These are phyloP conservation scores for Chernovozyma aurita DNA, from an alignment of 1,139 yeast species.

Conservation along the genomic window DNA sequence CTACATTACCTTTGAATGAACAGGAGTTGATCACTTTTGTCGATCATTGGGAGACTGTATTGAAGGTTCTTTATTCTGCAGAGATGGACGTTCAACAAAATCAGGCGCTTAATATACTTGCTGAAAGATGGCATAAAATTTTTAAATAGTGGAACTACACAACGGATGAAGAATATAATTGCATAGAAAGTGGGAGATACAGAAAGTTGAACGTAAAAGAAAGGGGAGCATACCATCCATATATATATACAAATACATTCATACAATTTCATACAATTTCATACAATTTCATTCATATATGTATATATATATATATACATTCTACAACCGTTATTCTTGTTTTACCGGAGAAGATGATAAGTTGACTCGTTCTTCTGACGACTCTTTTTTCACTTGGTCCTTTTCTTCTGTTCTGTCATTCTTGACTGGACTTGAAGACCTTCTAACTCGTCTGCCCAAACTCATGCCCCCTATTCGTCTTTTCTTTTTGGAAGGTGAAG, in stretches of 20 bases:
- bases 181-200: no score
- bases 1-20: conserved; percentile 22
- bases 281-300: no score
- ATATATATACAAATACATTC: no score
- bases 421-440: neutral
- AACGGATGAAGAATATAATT: no score
- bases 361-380: no score
- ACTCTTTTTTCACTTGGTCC: neutral
- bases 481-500: conserved; percentile 3
- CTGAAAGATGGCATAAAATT: conserved; percentile 33
- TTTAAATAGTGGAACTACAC: neutral
- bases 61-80: conserved; percentile 35
- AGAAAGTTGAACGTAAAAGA: no score
- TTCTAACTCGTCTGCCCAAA: conserved; percentile 3
- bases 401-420: neutral
- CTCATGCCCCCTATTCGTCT: conserved; percentile 6
- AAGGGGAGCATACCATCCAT: no score
- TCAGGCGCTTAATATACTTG: conserved; percentile 32
- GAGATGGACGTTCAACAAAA: conserved; percentile 37
- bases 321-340: neutral
- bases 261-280: no score
- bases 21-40: conserved; percentile 36
- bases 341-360: no score
- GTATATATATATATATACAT: no score
- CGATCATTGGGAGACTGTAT: conserved; percentile 47